phyloP scores from a whole-genome alignment of 805 yeast species.

The Teunomyces stri region DNA sequence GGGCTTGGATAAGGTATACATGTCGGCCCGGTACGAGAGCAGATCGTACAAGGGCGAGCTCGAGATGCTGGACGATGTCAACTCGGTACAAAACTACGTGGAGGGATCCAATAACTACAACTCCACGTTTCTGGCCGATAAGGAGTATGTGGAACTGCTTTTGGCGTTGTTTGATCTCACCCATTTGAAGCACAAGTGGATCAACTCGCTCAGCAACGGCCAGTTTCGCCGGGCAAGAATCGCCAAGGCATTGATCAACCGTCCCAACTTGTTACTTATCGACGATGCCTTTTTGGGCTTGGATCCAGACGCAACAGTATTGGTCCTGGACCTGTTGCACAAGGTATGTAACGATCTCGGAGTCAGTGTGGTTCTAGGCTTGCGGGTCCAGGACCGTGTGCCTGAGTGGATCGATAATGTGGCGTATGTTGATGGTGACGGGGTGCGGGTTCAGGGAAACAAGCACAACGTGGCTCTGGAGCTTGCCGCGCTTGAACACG shows the following conservation, averaged over 20 bases:
- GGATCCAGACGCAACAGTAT: conserved; percentile 67
- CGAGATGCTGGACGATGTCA: conserved; percentile 58
- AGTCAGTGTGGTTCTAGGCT: conserved; percentile 67
- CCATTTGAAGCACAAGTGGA: conserved; percentile 68
- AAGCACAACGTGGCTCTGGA: background rate
- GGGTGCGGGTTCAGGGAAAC: conserved; percentile 49
- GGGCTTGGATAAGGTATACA: conserved; percentile 54
- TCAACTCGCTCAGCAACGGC: conserved; percentile 87
- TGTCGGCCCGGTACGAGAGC: conserved; percentile 87
- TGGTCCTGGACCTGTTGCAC: conserved; percentile 55
- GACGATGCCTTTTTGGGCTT: conserved; percentile 94
- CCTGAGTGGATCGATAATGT: conserved; percentile 82
- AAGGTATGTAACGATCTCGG: conserved; percentile 31
- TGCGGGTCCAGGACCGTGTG: conserved; percentile 68
- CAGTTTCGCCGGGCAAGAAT: conserved; percentile 88
- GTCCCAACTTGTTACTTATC: conserved; percentile 65
- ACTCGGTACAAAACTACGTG: conserved; percentile 52
- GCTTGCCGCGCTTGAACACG: conserved; percentile 33
- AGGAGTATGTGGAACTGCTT: conserved; percentile 37
- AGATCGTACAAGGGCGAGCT: conserved; percentile 65
- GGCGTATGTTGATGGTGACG: conserved; percentile 59
- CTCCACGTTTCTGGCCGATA: conserved; percentile 24
- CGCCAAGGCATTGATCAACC: conserved; percentile 65
- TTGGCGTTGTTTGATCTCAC: conserved; percentile 51
- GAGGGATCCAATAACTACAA: conserved; percentile 56